Conservation (phyloP, 1,139 yeast genomes). For the Magnusiomyces ingens region DNA sequence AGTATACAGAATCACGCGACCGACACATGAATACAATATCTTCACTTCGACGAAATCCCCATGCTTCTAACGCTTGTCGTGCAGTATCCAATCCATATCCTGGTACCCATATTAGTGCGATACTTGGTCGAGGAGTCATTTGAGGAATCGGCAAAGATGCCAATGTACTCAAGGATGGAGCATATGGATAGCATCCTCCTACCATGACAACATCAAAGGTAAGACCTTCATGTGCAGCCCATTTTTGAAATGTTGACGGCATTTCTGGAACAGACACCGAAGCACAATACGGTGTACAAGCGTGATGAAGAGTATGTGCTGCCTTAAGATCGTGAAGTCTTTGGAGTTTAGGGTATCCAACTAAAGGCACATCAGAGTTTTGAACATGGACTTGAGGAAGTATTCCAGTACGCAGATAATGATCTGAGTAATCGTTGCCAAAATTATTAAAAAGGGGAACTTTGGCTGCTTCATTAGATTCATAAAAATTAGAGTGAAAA, state of each 20-base stretch:
- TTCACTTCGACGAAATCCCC: constrained; percentile 80
- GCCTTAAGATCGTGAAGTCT: constrained; percentile 57
- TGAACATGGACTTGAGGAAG: constrained; percentile 59
- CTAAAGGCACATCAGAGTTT: constrained; percentile 57
- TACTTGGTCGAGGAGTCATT: constrained; percentile 78
- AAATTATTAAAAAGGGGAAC: constrained; percentile 22
- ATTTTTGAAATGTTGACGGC: constrained; percentile 45
- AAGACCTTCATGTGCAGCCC: constrained; percentile 50
- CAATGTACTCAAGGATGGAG: constrained; percentile 49
- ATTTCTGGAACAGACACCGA: constrained; percentile 48
- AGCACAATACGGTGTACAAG: constrained; percentile 61
- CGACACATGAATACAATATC: constrained; percentile 58
- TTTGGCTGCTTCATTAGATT: neutral
- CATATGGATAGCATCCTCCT: constrained; percentile 74
- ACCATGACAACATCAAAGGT: constrained; percentile 88
- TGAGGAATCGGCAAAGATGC: constrained; percentile 61
- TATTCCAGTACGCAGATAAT: constrained; percentile 55
- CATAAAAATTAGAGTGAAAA: neutral
- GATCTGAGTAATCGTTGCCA: constrained; percentile 65
- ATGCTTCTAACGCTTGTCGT: constrained; percentile 48
- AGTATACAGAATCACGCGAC: constrained; percentile 30
- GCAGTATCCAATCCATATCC: constrained; percentile 50
- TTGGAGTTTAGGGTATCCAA: constrained; percentile 81
- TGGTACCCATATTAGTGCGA: constrained; percentile 81
- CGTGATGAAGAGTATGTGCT: constrained; percentile 43